A percentile compares a stretch with the other conserved stretches of the same genome.
Conservation (phyloP, 768 basidiomycete genomes). For the Glaciozyma antarctica region DNA sequence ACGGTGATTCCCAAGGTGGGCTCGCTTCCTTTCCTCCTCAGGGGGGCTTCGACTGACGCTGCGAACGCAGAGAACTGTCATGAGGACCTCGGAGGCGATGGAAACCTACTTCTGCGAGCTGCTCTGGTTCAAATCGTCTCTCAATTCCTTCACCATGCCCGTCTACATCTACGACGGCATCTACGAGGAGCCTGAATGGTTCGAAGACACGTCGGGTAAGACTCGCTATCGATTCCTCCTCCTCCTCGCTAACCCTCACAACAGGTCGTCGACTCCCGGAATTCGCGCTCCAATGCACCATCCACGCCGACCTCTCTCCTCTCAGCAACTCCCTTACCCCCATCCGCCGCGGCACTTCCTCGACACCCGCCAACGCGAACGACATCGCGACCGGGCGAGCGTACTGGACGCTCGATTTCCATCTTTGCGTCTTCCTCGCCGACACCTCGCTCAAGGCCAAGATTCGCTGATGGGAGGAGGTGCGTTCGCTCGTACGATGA, state of each 20-base stretch:
- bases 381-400: background rate
- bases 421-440: background rate
- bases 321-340: background rate
- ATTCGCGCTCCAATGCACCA: background rate
- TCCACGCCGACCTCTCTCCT: background rate
- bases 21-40: background rate
- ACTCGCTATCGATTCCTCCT: background rate
- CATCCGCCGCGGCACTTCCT: background rate
- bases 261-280: background rate
- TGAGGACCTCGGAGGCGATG: background rate
- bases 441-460: background rate
- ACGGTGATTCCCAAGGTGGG: background rate
- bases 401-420: background rate
- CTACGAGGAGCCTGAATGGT: background rate
- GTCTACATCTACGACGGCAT: background rate
- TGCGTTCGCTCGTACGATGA: background rate
- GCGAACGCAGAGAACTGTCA: background rate
- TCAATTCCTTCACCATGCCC: background rate
- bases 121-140: background rate
- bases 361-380: background rate
- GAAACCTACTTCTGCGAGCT: background rate
- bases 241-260: background rate
- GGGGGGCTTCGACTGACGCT: background rate
- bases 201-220: background rate
- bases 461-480: background rate